Conservation (phyloP, 768 basidiomycete genomes). For the Auriscalpium microsporum region DNA sequence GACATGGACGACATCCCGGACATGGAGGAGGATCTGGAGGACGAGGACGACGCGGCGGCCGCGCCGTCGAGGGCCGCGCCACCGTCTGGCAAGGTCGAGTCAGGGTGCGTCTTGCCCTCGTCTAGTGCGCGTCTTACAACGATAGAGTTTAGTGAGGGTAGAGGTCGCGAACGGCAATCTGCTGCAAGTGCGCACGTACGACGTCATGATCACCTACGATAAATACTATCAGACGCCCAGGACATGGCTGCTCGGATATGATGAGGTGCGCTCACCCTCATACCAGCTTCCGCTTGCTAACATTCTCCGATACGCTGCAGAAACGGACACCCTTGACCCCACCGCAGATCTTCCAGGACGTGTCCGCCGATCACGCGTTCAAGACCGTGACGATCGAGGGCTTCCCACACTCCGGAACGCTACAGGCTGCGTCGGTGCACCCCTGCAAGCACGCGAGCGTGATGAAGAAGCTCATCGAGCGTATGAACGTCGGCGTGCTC, state of each 20-base stretch:
- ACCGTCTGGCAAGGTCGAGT: constrained; percentile 29
- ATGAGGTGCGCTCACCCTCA: constrained; percentile 57
- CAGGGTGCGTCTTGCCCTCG: constrained; percentile 34
- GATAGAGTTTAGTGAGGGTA: constrained; percentile 35
- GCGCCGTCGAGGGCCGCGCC: constrained; percentile 37
- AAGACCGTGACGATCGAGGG: constrained; percentile 98
- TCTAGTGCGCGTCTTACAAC: constrained; percentile 2
- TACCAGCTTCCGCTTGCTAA: background rate
- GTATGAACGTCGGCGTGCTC: constrained; percentile 87
- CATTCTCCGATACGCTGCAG: constrained; percentile 30
- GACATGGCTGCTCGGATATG: constrained; percentile 96
- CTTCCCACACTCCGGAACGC: constrained; percentile 85
- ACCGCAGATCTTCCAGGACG: constrained; percentile 91
- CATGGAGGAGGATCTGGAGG: constrained; percentile 92
- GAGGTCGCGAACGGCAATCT: constrained; percentile 74
- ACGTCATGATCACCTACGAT: constrained; percentile 99
- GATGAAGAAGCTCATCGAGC: constrained; percentile 99
- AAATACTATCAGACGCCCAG: constrained; percentile 99
- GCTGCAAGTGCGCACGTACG: constrained; percentile 94
- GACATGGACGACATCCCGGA: constrained; percentile 97
- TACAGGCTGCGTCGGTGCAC: constrained; percentile 90
- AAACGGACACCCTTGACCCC: constrained; percentile 84
- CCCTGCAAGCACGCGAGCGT: constrained; percentile 98
- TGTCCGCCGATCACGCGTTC: constrained; percentile 93
- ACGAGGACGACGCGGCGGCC: constrained; percentile 81